Percentiles rank a stretch among this genome's conserved stretches.
phyloP scores from a whole-genome alignment of 176 grass and related monocot genomes.

The Ensete glaucum region DNA sequence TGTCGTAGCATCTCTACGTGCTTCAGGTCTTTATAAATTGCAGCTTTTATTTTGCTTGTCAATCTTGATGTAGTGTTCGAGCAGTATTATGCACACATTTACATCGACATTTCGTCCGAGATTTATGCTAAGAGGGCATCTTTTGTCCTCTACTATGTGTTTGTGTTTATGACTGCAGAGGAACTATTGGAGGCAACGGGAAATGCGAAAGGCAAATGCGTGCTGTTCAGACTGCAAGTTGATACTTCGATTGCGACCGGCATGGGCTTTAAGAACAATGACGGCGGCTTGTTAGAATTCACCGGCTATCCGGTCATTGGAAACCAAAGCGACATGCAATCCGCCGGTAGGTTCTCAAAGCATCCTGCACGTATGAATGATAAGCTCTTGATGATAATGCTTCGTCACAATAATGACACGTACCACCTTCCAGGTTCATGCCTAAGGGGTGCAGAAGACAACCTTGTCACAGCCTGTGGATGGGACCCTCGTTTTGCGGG shows the following conservation, averaged over 20 bases:
- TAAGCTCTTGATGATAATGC: no score
- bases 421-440: conserved; percentile 14
- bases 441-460: conserved; percentile 25
- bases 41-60: not conserved
- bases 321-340: conserved; percentile 45
- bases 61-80: not conserved
- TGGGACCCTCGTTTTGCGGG: conserved; percentile 47
- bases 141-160: no score
- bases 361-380: no score
- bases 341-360: not conserved
- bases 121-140: no score
- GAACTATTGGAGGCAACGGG: not conserved
- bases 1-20: conserved; percentile 1
- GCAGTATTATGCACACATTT: no score
- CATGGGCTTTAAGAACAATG: conserved; percentile 32
- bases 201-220: conserved; percentile 26
- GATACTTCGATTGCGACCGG: not conserved
- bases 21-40: not conserved
- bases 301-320: conserved; percentile 40
- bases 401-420: no score
- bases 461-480: conserved; percentile 36
- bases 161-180: not conserved
- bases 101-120: no score
- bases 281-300: conserved; percentile 15
- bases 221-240: conserved; percentile 3